Conservation (phyloP, 2,329 filamentous ascomycete genomes). For the Aspergillus sojae region DNA sequence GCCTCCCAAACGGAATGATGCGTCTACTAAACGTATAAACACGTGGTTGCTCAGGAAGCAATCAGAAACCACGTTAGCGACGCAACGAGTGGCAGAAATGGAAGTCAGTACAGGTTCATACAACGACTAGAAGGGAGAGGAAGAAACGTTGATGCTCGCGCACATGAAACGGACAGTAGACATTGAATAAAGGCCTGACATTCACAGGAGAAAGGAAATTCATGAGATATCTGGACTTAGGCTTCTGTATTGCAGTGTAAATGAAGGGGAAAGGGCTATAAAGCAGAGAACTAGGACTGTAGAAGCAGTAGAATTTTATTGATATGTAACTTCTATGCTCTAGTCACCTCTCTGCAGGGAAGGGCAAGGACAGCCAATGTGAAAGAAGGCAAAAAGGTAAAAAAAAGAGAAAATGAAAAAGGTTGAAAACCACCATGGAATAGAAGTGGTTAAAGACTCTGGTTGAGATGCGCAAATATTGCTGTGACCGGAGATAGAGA, state of each 20-base stretch:
- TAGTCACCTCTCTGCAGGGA: constrained; percentile 7
- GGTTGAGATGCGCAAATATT: constrained; percentile 15
- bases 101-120: constrained; percentile 9
- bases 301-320: constrained; percentile 12
- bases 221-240: constrained; percentile 11
- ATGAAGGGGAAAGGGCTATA: neutral
- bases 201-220: constrained; percentile 8
- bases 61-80: constrained; percentile 19
- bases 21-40: constrained; percentile 29
- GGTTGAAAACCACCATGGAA: constrained; percentile 10
- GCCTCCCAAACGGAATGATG: constrained; percentile 36
- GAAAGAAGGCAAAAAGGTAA: constrained; percentile 11
- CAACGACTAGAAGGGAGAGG: constrained; percentile 18
- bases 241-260: neutral
- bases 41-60: constrained; percentile 26
- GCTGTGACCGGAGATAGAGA: constrained; percentile 24
- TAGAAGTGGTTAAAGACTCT: constrained; percentile 18
- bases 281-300: neutral
- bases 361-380: constrained; percentile 8
- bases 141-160: constrained; percentile 13
- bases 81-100: constrained; percentile 18
- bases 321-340: constrained; percentile 21
- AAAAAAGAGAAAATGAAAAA: neutral
- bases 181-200: constrained; percentile 26
- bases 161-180: constrained; percentile 24